These are phyloP conservation scores for Kurtzmaniella quercitrusa DNA, from an alignment of 1,139 yeast species.

Conservation along the genomic window DNA sequence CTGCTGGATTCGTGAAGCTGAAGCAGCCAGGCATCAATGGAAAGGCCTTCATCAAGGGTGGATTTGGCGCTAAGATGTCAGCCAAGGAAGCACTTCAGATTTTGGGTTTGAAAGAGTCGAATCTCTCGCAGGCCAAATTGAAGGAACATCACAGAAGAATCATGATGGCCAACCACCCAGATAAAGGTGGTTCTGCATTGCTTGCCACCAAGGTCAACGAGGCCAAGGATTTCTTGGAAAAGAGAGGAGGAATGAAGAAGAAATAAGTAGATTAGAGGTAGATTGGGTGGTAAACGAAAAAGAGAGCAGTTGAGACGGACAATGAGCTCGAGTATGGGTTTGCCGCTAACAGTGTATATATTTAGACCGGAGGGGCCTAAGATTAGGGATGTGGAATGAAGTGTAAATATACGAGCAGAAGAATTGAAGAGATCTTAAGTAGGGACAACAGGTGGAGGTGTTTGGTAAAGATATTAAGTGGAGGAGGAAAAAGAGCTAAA, in stretches of 20 bases:
- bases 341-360: not conserved
- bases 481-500: too few species aligned
- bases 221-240: conserved; percentile 90
- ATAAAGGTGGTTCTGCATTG: conserved; percentile 94
- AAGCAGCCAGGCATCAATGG: conserved; percentile 72
- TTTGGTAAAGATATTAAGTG: too few species aligned
- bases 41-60: conserved; percentile 74
- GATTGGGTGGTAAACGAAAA: not conserved
- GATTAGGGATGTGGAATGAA: not conserved
- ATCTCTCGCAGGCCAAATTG: conserved; percentile 68
- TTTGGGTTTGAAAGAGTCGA: conserved; percentile 76
- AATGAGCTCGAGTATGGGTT: not conserved
- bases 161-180: conserved; percentile 82
- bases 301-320: too few species aligned
- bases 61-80: conserved; percentile 86
- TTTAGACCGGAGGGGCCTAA: not conserved
- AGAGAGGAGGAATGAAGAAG: conserved; percentile 62
- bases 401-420: not conserved
- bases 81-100: conserved; percentile 89
- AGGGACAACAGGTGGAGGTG: too few species aligned
- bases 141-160: conserved; percentile 84
- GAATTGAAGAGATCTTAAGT: too few species aligned
- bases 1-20: conserved; percentile 66
- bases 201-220: conserved; percentile 95
- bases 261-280: conserved; percentile 16